phyloP scores from a whole-genome alignment of 306 rosid species.

The Argentina anserina region DNA sequence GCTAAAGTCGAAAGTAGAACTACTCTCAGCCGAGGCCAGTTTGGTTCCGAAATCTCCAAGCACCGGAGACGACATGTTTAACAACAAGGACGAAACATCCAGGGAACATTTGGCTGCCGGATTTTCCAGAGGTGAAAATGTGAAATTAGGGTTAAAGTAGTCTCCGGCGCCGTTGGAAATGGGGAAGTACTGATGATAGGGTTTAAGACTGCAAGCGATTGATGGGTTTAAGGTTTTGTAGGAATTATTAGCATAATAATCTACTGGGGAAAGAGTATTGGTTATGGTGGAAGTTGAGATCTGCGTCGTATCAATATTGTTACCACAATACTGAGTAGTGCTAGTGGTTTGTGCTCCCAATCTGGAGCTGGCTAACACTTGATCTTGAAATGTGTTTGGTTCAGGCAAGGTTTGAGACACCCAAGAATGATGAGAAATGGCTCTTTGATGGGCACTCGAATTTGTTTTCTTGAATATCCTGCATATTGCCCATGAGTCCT shows the following conservation, averaged over 20 bases:
- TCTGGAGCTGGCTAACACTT: conserved; percentile 27
- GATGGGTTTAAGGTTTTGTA: conserved; percentile 28
- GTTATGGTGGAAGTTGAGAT: conserved; percentile 26
- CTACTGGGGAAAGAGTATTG: conserved; percentile 27
- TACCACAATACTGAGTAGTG: conserved; percentile 32
- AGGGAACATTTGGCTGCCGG: conserved; percentile 22
- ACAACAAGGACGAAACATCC: conserved; percentile 62
- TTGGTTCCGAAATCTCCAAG: conserved; percentile 33
- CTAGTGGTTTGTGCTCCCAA: conserved; percentile 20
- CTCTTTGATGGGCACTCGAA: conserved; percentile 63
- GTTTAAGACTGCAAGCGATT: conserved; percentile 11
- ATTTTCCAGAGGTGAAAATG: conserved; percentile 44
- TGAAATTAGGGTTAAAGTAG: conserved; percentile 30
- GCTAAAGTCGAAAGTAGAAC: conserved; percentile 1
- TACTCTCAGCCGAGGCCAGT: conserved; percentile 13
- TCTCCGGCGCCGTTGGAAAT: conserved; percentile 39
- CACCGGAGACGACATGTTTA: conserved; percentile 73
- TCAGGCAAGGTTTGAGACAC: conserved; percentile 47
- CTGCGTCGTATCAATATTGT: conserved; percentile 30
- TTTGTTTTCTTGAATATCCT: conserved; percentile 88
- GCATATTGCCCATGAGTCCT: conserved; percentile 99
- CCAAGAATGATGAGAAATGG: conserved; percentile 76
- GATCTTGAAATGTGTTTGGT: conserved; percentile 27
- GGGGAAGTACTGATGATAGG: conserved; percentile 39
- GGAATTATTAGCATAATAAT: conserved; percentile 29